A percentile compares a stretch with the other conserved stretches of the same genome.
Conservation (phyloP, 2,329 filamentous ascomycete species). For the Nakataea oryzae region DNA sequence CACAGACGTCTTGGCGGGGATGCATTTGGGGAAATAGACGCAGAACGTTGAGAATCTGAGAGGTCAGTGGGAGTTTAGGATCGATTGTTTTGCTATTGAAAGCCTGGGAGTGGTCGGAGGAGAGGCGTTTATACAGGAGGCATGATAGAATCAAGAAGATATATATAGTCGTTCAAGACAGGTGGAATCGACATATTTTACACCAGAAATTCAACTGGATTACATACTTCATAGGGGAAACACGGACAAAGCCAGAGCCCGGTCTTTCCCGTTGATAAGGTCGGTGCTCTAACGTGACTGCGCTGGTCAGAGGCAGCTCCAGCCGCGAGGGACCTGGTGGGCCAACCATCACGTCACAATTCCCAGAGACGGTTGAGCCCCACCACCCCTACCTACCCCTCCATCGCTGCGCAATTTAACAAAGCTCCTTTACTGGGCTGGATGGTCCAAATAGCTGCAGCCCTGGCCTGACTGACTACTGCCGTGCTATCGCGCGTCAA, state of each 20-base stretch:
- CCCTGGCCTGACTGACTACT: not conserved
- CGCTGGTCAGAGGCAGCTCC: not conserved
- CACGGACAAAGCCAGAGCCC: not conserved
- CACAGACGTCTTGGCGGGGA: not conserved
- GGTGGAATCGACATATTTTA: no score
- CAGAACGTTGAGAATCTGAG: not conserved
- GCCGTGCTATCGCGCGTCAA: not conserved
- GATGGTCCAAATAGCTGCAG: not conserved
- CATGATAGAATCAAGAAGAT: no score
- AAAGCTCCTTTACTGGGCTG: no score
- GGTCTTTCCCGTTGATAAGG: not conserved
- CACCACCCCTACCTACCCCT: slow-evolving; percentile 1
- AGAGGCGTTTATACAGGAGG: not conserved
- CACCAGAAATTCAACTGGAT: no score
- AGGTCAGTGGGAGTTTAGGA: no score
- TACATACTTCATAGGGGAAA: no score
- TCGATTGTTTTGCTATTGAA: no score
- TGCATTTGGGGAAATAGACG: not conserved
- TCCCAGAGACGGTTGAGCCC: not conserved
- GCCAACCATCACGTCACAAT: slow-evolving; percentile 10
- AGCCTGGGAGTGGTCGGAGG: not conserved
- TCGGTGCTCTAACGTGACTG: not conserved
- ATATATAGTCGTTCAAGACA: no score
- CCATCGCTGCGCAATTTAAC: slow-evolving; percentile 3
- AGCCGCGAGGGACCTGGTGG: not conserved